Conservation (phyloP, 176 grass and related monocot genomes). For the Juncus inflexus region DNA sequence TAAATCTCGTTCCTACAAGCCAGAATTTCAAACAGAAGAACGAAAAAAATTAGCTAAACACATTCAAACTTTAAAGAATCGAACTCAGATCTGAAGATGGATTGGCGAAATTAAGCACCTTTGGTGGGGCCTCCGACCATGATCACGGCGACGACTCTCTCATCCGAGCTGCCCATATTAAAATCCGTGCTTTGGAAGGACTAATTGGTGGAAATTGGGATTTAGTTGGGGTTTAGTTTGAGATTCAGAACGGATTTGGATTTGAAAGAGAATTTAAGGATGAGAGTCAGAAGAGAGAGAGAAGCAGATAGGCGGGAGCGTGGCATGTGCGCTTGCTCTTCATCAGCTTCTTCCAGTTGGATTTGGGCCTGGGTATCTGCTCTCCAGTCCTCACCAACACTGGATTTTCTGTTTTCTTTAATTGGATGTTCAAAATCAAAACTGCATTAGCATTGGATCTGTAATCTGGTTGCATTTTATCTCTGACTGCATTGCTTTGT, state of each 20-base stretch:
- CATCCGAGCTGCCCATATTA: conserved; percentile 65
- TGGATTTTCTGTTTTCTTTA: too few relatives aligned
- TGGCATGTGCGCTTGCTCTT: conserved; percentile 24
- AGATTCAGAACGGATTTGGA: not conserved
- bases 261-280: conserved; percentile 1
- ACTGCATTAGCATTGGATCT: too few relatives aligned
- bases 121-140: conserved; percentile 98
- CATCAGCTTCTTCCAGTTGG: conserved; percentile 13
- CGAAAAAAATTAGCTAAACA: conserved; percentile 8
- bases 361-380: not conserved
- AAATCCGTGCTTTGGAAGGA: not conserved
- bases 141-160: conserved; percentile 90
- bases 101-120: conserved; percentile 29
- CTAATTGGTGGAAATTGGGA: not conserved
- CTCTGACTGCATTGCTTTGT: too few relatives aligned
- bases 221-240: conserved; percentile 1
- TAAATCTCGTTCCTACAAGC: conserved; percentile 76
- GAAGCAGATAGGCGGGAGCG: conserved; percentile 16
- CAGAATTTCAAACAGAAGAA: not conserved
- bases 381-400: too few relatives aligned
- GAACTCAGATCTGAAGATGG: conserved; percentile 37
- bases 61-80: not conserved
- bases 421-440: too few relatives aligned
- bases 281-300: conserved; percentile 4
- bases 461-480: too few relatives aligned